Conservation (phyloP, 148 eudicot genomes). For the Arctostaphylos glauca region DNA sequence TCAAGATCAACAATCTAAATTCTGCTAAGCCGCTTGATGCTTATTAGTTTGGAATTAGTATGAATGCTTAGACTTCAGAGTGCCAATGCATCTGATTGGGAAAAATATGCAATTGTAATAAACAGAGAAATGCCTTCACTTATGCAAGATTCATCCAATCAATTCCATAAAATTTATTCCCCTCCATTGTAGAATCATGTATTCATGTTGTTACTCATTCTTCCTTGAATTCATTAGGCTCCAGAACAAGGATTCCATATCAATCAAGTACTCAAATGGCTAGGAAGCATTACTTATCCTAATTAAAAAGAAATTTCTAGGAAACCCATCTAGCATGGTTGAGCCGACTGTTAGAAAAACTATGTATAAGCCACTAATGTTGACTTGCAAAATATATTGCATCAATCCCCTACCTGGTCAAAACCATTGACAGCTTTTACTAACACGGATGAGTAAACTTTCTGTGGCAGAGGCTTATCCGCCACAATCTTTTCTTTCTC, state of each 20-base stretch:
- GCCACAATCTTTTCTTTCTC: conserved; percentile 59
- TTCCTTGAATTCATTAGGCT: neutral
- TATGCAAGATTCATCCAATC: neutral
- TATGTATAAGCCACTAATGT: neutral
- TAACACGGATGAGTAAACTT: conserved; percentile 75
- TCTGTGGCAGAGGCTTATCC: conserved; percentile 25
- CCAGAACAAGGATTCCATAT: neutral
- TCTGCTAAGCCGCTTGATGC: neutral
- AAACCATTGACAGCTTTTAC: conserved; percentile 79
- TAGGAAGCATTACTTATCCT: neutral
- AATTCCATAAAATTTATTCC: neutral
- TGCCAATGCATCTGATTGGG: neutral
- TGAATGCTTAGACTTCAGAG: neutral
- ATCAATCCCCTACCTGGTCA: conserved; percentile 67
- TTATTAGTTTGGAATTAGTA: neutral
- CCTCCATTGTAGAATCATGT: neutral
- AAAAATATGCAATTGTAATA: neutral
- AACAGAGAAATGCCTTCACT: neutral
- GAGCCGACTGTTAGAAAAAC: neutral
- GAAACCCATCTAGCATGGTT: neutral
- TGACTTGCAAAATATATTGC: neutral
- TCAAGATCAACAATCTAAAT: neutral
- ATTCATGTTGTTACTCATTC: neutral
- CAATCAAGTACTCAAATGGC: neutral
- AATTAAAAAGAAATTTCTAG: neutral